Evolutionary conservation across 768 basidiomycete species (phyloP), one percentile per base, ranked within the genome.

Genomic region (Rhodotorula babjevae): DNA sequence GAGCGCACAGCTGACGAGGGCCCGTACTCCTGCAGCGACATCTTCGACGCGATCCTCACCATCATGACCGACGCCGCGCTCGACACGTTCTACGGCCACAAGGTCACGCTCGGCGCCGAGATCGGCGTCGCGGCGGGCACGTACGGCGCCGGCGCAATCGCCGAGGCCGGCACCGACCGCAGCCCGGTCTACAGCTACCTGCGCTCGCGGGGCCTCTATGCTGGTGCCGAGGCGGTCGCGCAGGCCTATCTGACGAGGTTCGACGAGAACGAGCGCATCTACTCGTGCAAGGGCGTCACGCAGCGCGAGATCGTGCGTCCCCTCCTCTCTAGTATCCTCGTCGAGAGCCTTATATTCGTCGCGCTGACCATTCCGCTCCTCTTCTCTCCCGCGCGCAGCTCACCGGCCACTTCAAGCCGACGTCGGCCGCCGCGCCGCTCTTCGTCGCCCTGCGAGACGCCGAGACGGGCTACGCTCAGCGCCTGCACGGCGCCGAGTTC

Each of bases 41-140:
- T 72, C n/a, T 76, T 73, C 56, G 69, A 76, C 25, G 64, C 65
- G 4, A 65, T 79, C 25, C 76, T 79, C 29, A n/a, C 63, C 56
- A 62, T 71, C 40, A 65, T 53, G 2, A 77, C 78, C 29, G 60
- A 70, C 16, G 63, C 69, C 3, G 77, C 78, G 9, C 57, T 79
- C 27, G 59, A 74, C 8, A 65, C 70, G 7, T 79, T 79, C 60
- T 53, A 61, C 19, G 60, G 44, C 3, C 77, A 78, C 69, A 74
- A 40, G 21, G n/a, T 71, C n/a, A 66, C 68, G 5, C 33, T 71
- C 47, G 72, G 75, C 3, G 55, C 44, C 15, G 75, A 78, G 50
- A n/a, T 79, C 16, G 76, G 55, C 19, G 71, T 79, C 11, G 66
- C 73, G 0, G 77, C 77, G 0, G 79, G 79, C 0, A 73, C 69